A percentile compares a stretch with the other conserved stretches of the same genome.
Evolutionary conservation across 306 rosid species (phyloP).

Genomic region (Glycine soja): DNA sequence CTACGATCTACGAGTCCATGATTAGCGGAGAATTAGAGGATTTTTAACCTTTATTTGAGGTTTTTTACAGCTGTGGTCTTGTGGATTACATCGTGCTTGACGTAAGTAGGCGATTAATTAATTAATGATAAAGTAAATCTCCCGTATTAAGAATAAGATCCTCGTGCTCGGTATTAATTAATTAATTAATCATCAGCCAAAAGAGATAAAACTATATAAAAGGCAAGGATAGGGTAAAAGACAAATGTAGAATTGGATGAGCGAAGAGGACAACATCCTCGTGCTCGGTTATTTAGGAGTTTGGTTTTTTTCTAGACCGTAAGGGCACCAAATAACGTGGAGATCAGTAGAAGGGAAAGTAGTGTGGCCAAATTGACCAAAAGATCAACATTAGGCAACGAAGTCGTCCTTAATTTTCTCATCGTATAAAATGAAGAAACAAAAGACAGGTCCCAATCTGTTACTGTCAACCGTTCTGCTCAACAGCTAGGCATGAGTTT

Average conservation of each 20-base stretch:
- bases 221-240: not conserved
- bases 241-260: constrained; percentile 2
- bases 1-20: constrained; percentile 58
- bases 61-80: constrained; percentile 24
- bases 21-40: constrained; percentile 60
- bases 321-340: constrained; percentile 10
- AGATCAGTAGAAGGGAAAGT: too few relatives aligned
- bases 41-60: not conserved
- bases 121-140: constrained; percentile 22
- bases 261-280: constrained; percentile 40
- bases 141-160: constrained; percentile 26
- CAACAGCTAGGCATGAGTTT: constrained; percentile 39
- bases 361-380: too few relatives aligned
- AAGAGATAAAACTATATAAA: constrained; percentile 5
- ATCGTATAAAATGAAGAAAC: not conserved
- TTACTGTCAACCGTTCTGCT: constrained; percentile 41
- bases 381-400: not conserved
- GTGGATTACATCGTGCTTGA: constrained; percentile 47
- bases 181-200: constrained; percentile 7
- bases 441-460: not conserved
- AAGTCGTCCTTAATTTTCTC: not conserved
- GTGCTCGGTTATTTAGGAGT: constrained; percentile 30
- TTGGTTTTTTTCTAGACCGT: not conserved
- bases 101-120: constrained; percentile 25
- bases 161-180: too few relatives aligned